phyloP scores from a whole-genome alignment of 2,329 filamentous ascomycete species.

The Cladobotryum protrusum region DNA sequence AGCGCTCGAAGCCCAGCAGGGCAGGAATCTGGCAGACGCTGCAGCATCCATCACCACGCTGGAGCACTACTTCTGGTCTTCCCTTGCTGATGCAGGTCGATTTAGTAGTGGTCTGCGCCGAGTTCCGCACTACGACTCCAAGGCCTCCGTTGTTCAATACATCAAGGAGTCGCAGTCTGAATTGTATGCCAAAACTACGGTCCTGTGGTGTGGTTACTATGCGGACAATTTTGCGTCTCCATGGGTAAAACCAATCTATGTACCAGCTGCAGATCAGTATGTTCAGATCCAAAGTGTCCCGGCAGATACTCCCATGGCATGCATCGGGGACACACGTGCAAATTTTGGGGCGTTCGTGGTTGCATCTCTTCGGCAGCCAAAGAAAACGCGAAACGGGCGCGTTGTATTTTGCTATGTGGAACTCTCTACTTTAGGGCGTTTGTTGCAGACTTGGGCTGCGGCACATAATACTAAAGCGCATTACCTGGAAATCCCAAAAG shows the following conservation, averaged over 20 bases:
- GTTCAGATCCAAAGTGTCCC: too few species aligned
- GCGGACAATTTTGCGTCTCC: background rate
- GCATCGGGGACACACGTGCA: too few species aligned
- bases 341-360: too few species aligned
- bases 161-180: conserved; percentile 1
- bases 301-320: too few species aligned
- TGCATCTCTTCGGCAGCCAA: too few species aligned
- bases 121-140: conserved; percentile 2
- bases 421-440: too few species aligned
- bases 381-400: too few species aligned
- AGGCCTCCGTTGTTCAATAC: background rate
- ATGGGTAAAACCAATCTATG: background rate
- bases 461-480: too few species aligned
- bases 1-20: background rate
- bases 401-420: too few species aligned
- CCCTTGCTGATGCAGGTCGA: background rate
- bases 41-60: background rate
- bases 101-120: background rate
- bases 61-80: conserved; percentile 3
- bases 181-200: background rate
- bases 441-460: too few species aligned
- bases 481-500: too few species aligned
- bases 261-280: too few species aligned
- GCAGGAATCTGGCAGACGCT: conserved; percentile 1
- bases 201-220: conserved; percentile 5